Percentiles rank a stretch among this genome's conserved stretches.
Evolutionary conservation across 176 grass and related monocot genomes (phyloP).

Genomic region (Triticum turgidum): DNA sequence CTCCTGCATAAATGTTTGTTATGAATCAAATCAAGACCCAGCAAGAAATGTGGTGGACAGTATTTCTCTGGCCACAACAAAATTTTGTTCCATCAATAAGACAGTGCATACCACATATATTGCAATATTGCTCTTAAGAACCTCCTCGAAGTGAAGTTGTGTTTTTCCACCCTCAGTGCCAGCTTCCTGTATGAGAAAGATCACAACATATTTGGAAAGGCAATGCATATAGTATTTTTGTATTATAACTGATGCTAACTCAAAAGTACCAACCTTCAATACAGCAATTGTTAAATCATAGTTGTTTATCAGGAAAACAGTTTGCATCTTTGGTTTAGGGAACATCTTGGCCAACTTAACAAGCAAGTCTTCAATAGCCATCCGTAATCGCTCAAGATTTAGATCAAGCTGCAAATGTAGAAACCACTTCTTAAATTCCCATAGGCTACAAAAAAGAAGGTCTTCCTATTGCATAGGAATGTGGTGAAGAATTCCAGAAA

Average conservation of each 20-base stretch:
- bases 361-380: slow-evolving; percentile 91
- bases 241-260: no score
- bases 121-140: slow-evolving; percentile 95
- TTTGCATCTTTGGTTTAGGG: slow-evolving; percentile 78
- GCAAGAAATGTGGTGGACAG: background rate
- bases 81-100: background rate
- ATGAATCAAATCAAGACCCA: background rate
- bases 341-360: slow-evolving; percentile 92
- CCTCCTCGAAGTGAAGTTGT: slow-evolving; percentile 90
- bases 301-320: slow-evolving; percentile 96
- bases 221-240: background rate
- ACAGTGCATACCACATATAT: slow-evolving; percentile 84
- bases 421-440: slow-evolving; percentile 12
- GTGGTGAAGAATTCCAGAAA: slow-evolving; percentile 3
- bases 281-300: slow-evolving; percentile 94
- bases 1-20: slow-evolving; percentile 58
- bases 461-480: slow-evolving; percentile 9
- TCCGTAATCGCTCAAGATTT: slow-evolving; percentile 82
- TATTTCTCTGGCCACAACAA: background rate
- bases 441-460: slow-evolving; percentile 20
- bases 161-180: slow-evolving; percentile 81
- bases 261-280: slow-evolving; percentile 57
- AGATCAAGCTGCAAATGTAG: slow-evolving; percentile 77
- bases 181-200: slow-evolving; percentile 72
- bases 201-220: slow-evolving; percentile 4